phyloP scores from a whole-genome alignment of 1,139 yeast species.

The Arxiozyma telluris region DNA sequence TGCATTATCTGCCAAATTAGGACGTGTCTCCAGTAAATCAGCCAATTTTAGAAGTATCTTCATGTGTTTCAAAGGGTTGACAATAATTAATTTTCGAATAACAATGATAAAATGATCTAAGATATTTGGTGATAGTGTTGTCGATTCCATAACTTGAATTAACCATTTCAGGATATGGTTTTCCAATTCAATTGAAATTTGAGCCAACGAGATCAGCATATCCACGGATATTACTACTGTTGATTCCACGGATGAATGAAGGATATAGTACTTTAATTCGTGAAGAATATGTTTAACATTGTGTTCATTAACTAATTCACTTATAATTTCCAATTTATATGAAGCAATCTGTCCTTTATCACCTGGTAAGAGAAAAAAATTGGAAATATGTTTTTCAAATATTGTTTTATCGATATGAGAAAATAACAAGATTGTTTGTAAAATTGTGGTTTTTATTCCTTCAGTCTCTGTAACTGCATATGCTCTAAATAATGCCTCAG shows the following conservation, averaged over 20 bases:
- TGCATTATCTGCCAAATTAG: constrained; percentile 38
- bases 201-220: constrained; percentile 50
- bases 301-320: constrained; percentile 45
- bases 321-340: constrained; percentile 56
- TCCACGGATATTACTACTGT: constrained; percentile 50
- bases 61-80: constrained; percentile 39
- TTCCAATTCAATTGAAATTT: constrained; percentile 30
- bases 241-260: constrained; percentile 32
- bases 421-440: constrained; percentile 38
- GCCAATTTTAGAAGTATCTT: constrained; percentile 38
- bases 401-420: constrained; percentile 36
- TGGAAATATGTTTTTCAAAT: constrained; percentile 41
- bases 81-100: constrained; percentile 65
- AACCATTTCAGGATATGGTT: constrained; percentile 38
- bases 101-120: constrained; percentile 58
- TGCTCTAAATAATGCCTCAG: constrained; percentile 42
- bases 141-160: constrained; percentile 33
- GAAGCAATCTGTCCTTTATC: constrained; percentile 44
- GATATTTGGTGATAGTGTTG: constrained; percentile 27
- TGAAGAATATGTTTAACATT: constrained; percentile 48
- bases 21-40: constrained; percentile 16
- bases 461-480: constrained; percentile 26
- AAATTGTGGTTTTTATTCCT: constrained; percentile 35
- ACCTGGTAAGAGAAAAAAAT: constrained; percentile 51
- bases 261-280: constrained; percentile 61